Evolutionary conservation across 352 stramenopile species (phyloP), one percentile per base, ranked within the genome.

Genomic region (Elongisporangium undulatum): DNA sequence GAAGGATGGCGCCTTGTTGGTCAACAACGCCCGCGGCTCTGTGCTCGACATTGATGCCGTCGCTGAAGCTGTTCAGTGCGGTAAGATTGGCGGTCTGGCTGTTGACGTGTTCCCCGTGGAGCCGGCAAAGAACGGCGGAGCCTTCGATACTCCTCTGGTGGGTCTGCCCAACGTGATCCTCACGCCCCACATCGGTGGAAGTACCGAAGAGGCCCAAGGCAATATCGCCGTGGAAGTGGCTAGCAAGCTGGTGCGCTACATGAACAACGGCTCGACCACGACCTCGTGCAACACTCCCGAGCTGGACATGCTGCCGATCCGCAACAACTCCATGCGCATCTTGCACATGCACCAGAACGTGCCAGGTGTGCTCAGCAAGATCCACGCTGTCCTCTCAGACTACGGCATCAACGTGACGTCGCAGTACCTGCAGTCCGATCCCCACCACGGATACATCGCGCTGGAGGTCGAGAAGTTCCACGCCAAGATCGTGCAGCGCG

Each of bases 11-110:
- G 94, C 91, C 4, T 74, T 97, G 12, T 68, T 99, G 7, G 75
- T 99, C 26, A 99, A 99, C 72, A 98, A 98, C 71, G 95, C 96
- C 22, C 91, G 96, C 63, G 95, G 95, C 19, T 87, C 96, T 58
- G 78, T 98, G 20, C 92, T 99, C n/a, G 91, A 98, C 72, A 94
- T 95, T 63, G 90, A 94, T 3, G 96, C 92, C 17, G 80, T 97
- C 12, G 97, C 81, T 16, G 84, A 94, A 48, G 94, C 89, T n/a
- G 79, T 98, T 54, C 77, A 92, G 62, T 83, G 79, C 16, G 86
- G 82, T 59, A 90, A 96, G 72, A 78, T 96, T 52, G 74, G 78
- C 19, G 83, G 85, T 65, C 82, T 82, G 51, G 86, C 87, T 1
- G 77, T 98, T 38, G 90, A 97, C 63, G 90, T 97, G 55, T 97